A percentile compares a stretch with the other conserved stretches of the same genome.
Evolutionary conservation across 257 asterid genomes (phyloP).

Genomic region (Capsicum chinense): DNA sequence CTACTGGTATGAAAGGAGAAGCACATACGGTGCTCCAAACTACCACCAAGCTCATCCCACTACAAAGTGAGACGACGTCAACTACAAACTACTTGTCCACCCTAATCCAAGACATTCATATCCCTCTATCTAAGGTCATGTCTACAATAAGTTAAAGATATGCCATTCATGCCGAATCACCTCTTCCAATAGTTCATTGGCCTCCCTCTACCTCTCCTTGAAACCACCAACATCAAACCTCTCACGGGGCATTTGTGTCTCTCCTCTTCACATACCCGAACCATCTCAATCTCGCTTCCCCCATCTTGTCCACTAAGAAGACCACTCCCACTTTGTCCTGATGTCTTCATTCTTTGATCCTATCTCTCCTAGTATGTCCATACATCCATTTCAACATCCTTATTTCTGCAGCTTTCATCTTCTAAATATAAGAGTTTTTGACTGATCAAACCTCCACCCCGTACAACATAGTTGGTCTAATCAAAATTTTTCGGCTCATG

Average conservation of each 20-base stretch:
- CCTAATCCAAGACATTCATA: not conserved
- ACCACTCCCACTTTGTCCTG: not conserved
- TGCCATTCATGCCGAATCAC: not conserved
- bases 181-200: not conserved
- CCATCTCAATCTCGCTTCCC: not conserved
- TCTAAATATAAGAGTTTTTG: no score
- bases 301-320: not conserved
- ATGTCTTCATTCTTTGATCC: not conserved
- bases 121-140: not conserved
- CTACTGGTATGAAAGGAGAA: not conserved
- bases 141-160: not conserved
- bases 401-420: no score
- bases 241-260: not conserved
- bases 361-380: no score
- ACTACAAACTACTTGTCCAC: not conserved
- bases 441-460: no score
- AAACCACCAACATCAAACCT: not conserved
- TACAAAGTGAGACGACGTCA: not conserved
- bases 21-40: no score
- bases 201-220: not conserved
- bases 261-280: not conserved
- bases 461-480: no score
- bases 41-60: not conserved
- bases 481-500: no score
- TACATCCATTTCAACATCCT: no score